Conservation (phyloP, 2,329 filamentous ascomycete species). For the Dactylellina cionopaga region DNA sequence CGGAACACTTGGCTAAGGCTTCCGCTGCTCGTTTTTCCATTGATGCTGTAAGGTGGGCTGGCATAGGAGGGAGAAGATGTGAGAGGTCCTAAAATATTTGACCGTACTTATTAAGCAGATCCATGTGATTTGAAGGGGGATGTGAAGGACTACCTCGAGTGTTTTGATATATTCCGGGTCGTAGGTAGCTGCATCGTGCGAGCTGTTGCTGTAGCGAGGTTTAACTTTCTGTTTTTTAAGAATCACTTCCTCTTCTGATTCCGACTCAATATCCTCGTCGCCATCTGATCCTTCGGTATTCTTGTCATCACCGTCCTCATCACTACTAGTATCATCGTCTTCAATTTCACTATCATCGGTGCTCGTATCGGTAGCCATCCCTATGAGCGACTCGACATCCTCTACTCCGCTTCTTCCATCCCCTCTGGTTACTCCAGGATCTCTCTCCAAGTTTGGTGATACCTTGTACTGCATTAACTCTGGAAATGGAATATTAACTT, state of each 20-base stretch:
- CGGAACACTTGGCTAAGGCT: neutral
- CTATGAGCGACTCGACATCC: too few species aligned
- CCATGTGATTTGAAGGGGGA: neutral
- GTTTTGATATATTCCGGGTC: slow-evolving; percentile 6
- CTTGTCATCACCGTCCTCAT: neutral
- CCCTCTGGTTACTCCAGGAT: neutral
- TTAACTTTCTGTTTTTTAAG: neutral
- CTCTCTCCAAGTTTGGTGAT: neutral
- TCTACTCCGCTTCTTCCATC: slow-evolving; percentile 1
- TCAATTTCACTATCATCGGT: neutral
- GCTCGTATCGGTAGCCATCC: neutral
- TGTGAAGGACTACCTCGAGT: neutral
- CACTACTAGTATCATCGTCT: neutral
- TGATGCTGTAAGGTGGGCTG: neutral
- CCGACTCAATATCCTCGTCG: neutral
- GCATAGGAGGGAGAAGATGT: neutral
- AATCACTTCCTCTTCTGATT: neutral
- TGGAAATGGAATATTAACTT: slow-evolving; percentile 3
- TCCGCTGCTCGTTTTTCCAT: neutral
- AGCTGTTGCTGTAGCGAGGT: neutral
- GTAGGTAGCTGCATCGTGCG: neutral
- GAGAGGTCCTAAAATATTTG: neutral
- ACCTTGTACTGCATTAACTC: neutral
- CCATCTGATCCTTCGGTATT: neutral
- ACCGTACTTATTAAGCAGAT: neutral